phyloP scores from a whole-genome alignment of 306 rosid species.

The Citrullus mucosospermus region DNA sequence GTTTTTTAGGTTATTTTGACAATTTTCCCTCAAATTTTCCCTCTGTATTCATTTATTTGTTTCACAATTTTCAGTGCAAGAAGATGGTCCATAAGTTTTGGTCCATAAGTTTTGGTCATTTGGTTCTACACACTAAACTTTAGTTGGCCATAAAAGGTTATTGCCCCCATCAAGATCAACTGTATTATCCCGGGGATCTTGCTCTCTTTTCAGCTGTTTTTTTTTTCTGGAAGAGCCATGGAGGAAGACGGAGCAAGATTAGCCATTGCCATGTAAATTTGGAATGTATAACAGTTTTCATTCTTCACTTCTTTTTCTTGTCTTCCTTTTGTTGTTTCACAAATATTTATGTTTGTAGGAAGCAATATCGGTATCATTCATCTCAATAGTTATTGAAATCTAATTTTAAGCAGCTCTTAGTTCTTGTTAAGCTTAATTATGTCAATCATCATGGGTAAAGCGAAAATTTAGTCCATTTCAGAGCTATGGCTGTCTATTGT shows the following conservation, averaged over 20 bases:
- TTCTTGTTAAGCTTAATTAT: neutral
- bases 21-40: neutral
- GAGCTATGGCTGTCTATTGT: neutral
- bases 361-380: neutral
- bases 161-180: neutral
- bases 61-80: slow-evolving; percentile 60
- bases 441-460: neutral
- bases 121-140: neutral
- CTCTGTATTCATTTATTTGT: neutral
- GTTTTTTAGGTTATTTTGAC: no score
- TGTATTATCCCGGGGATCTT: neutral
- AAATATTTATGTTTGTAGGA: neutral
- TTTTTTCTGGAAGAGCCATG: neutral
- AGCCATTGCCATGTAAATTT: slow-evolving; percentile 3
- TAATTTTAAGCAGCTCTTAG: neutral
- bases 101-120: slow-evolving; percentile 17
- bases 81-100: slow-evolving; percentile 58
- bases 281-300: neutral
- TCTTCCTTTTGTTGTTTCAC: neutral
- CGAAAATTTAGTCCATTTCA: neutral
- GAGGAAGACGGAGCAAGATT: neutral
- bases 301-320: neutral
- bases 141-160: neutral
- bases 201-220: neutral
- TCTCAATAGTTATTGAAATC: neutral